A percentile compares a stretch with the other conserved stretches of the same genome.
Conservation (phyloP, 2,329 filamentous ascomycete genomes). For the Calonectria naviculata region DNA sequence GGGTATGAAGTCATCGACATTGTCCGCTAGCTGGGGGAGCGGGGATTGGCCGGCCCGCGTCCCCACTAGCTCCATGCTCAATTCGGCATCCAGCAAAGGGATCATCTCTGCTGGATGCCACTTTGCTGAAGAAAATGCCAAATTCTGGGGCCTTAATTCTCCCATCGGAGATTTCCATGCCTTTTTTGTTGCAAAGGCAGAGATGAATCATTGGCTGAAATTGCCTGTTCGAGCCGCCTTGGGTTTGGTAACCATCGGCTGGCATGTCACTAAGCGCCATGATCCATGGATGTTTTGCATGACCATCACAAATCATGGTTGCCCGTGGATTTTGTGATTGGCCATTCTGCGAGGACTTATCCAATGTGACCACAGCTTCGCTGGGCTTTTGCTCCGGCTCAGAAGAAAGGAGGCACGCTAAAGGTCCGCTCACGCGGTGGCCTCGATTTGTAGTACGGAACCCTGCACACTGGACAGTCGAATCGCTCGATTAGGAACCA, state of each 20-base stretch:
- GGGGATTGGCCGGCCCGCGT: not conserved
- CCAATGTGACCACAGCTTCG: not conserved
- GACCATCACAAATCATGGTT: not conserved
- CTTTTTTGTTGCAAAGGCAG: not conserved
- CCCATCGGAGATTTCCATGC: not conserved
- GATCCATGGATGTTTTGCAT: not conserved
- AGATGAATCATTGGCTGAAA: not conserved
- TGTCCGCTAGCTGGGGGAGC: not conserved
- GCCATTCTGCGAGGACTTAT: not conserved
- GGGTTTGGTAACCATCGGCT: not conserved
- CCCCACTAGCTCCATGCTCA: not conserved
- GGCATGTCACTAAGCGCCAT: not conserved
- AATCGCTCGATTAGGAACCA: slow-evolving; percentile 52
- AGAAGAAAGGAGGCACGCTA: slow-evolving; percentile 35
- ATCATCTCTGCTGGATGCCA: not conserved
- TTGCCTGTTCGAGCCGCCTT: not conserved
- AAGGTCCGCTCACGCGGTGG: slow-evolving; percentile 23
- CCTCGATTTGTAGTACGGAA: slow-evolving; percentile 43
- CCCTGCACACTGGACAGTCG: slow-evolving; percentile 53
- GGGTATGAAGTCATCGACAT: slow-evolving; percentile 40
- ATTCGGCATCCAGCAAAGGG: not conserved
- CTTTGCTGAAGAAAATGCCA: not conserved
- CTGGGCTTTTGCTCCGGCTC: slow-evolving; percentile 22
- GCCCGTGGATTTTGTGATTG: not conserved
- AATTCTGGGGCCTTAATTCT: not conserved